A percentile compares a stretch with the other conserved stretches of the same genome.
Conservation (phyloP, 2,329 filamentous ascomycete species). For the Penicillium sp. region DNA sequence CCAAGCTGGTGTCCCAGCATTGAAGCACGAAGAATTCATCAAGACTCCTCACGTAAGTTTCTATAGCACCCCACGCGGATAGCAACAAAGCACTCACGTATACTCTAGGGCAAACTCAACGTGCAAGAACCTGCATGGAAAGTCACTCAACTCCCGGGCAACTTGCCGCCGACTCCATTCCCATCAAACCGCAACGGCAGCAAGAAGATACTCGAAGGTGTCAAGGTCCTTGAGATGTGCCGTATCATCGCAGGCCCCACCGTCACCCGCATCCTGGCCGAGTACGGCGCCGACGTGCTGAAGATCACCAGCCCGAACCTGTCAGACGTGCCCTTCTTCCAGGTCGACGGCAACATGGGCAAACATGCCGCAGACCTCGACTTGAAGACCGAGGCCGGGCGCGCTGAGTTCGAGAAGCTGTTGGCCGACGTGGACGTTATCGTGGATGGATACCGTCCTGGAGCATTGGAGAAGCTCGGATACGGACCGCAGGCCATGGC, state of each 20-base stretch:
- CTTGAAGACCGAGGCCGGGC: slow-evolving; percentile 56
- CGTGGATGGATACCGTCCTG: slow-evolving; percentile 68
- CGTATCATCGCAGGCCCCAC: slow-evolving; percentile 75
- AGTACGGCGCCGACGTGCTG: slow-evolving; percentile 71
- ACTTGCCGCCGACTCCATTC: slow-evolving; percentile 28
- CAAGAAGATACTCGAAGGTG: slow-evolving; percentile 50
- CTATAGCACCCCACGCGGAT: neutral
- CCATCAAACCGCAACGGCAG: slow-evolving; percentile 32
- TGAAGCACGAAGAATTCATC: slow-evolving; percentile 60
- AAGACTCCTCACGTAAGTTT: slow-evolving; percentile 53
- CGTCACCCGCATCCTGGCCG: slow-evolving; percentile 68
- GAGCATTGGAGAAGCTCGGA: slow-evolving; percentile 62
- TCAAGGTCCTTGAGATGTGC: slow-evolving; percentile 72
- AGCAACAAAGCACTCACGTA: neutral
- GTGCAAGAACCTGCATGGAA: slow-evolving; percentile 38
- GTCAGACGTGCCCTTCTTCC: slow-evolving; percentile 70
- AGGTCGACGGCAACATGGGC: slow-evolving; percentile 70
- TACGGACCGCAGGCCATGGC: slow-evolving; percentile 59
- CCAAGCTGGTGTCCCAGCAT: slow-evolving; percentile 61
- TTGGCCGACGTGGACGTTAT: slow-evolving; percentile 64
- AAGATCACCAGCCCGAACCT: slow-evolving; percentile 68
- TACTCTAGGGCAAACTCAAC: slow-evolving; percentile 32
- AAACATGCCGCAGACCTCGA: slow-evolving; percentile 67
- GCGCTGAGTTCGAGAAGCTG: slow-evolving; percentile 58
- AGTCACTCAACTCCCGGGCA: slow-evolving; percentile 30